Evolutionary conservation across 208 protist species (phyloP), one percentile per base, ranked within the genome.

Genomic region (Kentomonas sorsogonicus): DNA sequence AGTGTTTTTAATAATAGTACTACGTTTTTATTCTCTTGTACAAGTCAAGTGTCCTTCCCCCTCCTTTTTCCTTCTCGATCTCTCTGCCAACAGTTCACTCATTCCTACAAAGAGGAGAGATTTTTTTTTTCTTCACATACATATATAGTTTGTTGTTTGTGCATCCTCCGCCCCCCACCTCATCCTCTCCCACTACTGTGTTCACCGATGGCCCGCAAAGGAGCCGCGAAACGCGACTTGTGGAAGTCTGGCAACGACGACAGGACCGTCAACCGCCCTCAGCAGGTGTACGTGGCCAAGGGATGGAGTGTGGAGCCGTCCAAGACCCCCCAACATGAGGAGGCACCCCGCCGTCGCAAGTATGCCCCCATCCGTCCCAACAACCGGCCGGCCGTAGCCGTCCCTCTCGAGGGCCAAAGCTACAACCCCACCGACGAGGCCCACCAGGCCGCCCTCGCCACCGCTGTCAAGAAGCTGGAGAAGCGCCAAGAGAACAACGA

Each of bases 351-450:
- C n/a, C 69, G 77, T 18, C 81, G 83, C 33, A 91, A 90, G 77
- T 86, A 85, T 33, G 79, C 69, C 0, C 74, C 69, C 27, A 79
- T 81, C 22, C 69, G 72, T 1, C 88, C 83, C 4, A 94, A 94
- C 72, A 83, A 84, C n/a, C 83, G 88, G 41, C 74, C 66, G 10
- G 88, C 88, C 30, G 82, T 94, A 16, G 50, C 84, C 1, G 46
- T 70, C 7, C 88, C 88, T 1, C 77, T 87, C 27, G 69, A 48
- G 7, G 88, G 88, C 0, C 88, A 94, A 60, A 91, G 83, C 69
- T 94, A 94, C 77, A 91, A 94, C 74, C 88, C 88, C 0, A 22
- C 56, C 10, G 78, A 92, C 54, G 68, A 63, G 6, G 84, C 86
- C 46, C 88, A 94, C 62, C 88, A 94, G 66, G 33, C 48, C 18